Evolutionary conservation across 345 rosid genomes (phyloP).

Genomic region (Geranium brycei): DNA sequence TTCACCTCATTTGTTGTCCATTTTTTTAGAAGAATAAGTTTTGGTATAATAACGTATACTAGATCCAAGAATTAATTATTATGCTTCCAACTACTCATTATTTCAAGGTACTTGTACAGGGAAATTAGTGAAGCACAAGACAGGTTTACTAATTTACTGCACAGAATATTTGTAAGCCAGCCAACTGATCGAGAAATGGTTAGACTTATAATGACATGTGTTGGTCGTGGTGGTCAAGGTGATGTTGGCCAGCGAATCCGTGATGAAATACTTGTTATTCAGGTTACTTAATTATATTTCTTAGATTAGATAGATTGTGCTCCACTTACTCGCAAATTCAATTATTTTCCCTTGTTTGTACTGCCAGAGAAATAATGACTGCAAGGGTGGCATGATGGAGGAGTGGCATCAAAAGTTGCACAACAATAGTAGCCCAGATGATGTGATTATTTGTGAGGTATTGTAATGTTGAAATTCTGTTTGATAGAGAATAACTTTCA

Average conservation of each 20-base stretch:
- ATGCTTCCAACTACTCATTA: background rate
- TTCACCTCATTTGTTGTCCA: no score
- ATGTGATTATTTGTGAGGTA: constrained; percentile 95
- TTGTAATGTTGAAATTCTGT: constrained; percentile 7
- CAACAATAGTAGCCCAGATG: constrained; percentile 98
- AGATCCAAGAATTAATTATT: no score
- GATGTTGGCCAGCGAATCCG: constrained; percentile 98
- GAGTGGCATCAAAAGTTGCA: constrained; percentile 99
- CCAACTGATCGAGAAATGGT: constrained; percentile 63
- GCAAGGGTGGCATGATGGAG: constrained; percentile 99
- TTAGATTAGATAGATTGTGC: no score
- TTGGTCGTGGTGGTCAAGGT: constrained; percentile 99
- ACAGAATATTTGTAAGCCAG: constrained; percentile 37
- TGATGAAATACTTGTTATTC: constrained; percentile 91
- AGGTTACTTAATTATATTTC: constrained; percentile 29
- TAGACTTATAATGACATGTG: constrained; percentile 80
- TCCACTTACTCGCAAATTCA: constrained; percentile 7
- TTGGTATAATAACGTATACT: no score
- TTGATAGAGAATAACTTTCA: no score
- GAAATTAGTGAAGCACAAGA: constrained; percentile 95
- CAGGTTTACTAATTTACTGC: constrained; percentile 78
- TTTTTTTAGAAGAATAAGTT: no score
- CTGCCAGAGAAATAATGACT: constrained; percentile 68
- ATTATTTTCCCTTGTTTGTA: constrained; percentile 7
- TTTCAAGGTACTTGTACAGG: constrained; percentile 28